phyloP scores from a whole-genome alignment of 176 grass and related monocot genomes.

The Cocos nucifera region DNA sequence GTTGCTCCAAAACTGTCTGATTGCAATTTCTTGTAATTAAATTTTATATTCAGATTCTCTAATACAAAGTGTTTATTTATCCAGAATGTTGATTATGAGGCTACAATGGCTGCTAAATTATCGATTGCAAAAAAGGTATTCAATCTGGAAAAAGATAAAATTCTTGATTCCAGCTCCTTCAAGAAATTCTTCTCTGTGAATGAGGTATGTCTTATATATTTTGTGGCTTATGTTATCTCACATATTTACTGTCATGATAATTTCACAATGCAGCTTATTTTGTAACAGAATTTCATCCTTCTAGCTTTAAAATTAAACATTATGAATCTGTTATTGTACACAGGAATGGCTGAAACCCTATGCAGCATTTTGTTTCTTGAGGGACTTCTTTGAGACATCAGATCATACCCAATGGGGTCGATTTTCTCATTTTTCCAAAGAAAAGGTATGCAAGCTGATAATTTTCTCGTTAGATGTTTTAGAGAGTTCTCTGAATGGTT shows the following conservation, averaged over 20 bases:
- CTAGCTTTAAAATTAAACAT: not conserved
- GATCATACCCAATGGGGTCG: conserved; percentile 93
- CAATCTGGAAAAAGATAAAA: conserved; percentile 74
- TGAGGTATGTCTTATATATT: conserved; percentile 48
- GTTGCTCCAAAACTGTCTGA: not conserved
- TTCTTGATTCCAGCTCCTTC: conserved; percentile 70
- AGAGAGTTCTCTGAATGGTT: too few species aligned
- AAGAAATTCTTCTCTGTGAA: conserved; percentile 91
- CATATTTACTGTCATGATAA: conserved; percentile 7
- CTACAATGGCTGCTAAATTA: conserved; percentile 63
- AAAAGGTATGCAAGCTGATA: conserved; percentile 53
- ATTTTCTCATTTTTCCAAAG: conserved; percentile 81
- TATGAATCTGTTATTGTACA: conserved; percentile 11
- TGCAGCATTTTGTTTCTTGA: conserved; percentile 94
- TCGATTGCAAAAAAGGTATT: conserved; percentile 88
- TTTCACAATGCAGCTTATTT: not conserved
- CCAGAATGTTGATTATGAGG: conserved; percentile 93
- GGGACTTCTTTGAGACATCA: conserved; percentile 96
- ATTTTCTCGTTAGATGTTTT: too few species aligned
- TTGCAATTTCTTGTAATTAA: conserved; percentile 4
- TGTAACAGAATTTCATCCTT: not conserved
- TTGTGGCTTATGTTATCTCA: conserved; percentile 6
- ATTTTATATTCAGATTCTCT: conserved; percentile 14
- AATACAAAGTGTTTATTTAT: conserved; percentile 9
- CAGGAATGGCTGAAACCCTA: conserved; percentile 99